A percentile compares a stretch with the other conserved stretches of the same genome.
These are phyloP conservation scores for Cryptococcus sp. DNA, from an alignment of 1,284 basidiomycete genomes.

Conservation along the genomic window DNA sequence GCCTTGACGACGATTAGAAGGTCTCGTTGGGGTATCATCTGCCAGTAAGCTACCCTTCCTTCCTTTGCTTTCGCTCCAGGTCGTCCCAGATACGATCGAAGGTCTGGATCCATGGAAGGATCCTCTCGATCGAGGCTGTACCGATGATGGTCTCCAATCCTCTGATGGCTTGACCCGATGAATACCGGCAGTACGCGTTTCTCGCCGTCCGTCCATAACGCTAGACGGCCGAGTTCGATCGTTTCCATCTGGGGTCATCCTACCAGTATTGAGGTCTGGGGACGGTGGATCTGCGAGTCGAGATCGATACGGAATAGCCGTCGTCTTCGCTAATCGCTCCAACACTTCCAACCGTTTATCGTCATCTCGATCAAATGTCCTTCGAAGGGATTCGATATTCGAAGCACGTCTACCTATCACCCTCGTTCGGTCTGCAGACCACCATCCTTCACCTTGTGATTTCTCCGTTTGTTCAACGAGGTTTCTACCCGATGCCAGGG, in stretches of 20 bases:
- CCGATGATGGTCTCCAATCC: not conserved
- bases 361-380: not conserved
- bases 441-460: constrained; percentile 23
- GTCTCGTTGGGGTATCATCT: not conserved
- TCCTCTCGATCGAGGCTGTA: not conserved
- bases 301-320: constrained; percentile 4
- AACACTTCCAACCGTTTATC: constrained; percentile 1
- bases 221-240: not conserved
- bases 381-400: not conserved
- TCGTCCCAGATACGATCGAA: constrained; percentile 6
- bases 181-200: not conserved
- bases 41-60: not conserved
- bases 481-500: constrained; percentile 9
- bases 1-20: not conserved
- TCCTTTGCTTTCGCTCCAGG: not conserved
- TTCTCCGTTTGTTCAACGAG: constrained; percentile 18
- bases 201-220: not conserved
- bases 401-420: not conserved
- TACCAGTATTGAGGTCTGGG: not conserved
- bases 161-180: not conserved
- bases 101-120: constrained; percentile 1
- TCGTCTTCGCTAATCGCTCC: constrained; percentile 8
- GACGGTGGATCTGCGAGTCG: constrained; percentile 4
- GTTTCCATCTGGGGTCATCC: not conserved
- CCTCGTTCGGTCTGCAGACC: constrained; percentile 12